Evolutionary conservation across 768 basidiomycete genomes (phyloP), one percentile per base, ranked within the genome.

Genomic region (Phanerodontia chrysosporium): DNA sequence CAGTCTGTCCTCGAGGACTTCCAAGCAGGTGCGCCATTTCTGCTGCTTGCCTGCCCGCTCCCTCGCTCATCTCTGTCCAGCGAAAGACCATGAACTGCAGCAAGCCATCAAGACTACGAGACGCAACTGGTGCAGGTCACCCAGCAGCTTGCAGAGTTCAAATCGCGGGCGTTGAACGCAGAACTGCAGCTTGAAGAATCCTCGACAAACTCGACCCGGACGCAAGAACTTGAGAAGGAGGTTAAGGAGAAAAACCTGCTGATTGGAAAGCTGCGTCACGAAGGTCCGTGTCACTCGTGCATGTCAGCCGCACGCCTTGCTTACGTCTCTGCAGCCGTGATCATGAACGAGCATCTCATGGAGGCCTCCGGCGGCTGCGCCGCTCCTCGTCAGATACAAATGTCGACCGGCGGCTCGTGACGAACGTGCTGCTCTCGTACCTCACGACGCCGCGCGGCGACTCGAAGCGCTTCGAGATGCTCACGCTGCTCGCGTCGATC

Each of bases 341-440:
- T 98, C 59, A 86, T 95, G 70, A 98, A 98, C 64, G 97, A 98
- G 69, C 97, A 99, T 67, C 79, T 99, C 12, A 97, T 95, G 66
- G 96, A 98, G 73, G 97, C 97, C 83, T 99, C n/a, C 91, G 96
- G 13, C 87, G 97, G 24, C 80, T 99, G 51, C 86, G 93, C 48
- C 88, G 87, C 63, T 91, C 86, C 59, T 87, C 92, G 0, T 83
- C 90, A 7, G 84, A 84, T 48, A 92, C 85, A 48, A 98, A 92
- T 65, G 96, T 99, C 27, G 96, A 99, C 71, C 78, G 92, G 52
- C 87, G 94, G 13, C 84, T 99, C 1, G 93, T 99, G 32, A 96
- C 92, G 35, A 99, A 99, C 69, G 86, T 98, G 58, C 77, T 99
- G 16, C 80, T 98, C 21, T 87, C 87, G 0, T 99, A 97, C 76